phyloP scores from a whole-genome alignment of 148 eudicot genomes.

The Linanthus parryae region DNA sequence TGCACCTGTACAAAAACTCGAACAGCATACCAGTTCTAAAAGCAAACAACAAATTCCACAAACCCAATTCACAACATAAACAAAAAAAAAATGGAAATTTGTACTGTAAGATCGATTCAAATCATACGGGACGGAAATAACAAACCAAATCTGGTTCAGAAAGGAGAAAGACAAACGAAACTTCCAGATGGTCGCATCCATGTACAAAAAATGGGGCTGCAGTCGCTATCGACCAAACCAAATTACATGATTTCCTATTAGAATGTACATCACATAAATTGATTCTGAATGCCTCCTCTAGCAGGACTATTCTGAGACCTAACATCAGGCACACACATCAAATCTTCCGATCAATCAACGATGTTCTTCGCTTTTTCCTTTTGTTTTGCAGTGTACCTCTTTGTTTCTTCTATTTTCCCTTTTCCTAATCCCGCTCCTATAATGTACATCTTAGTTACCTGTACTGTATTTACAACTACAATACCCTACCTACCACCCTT shows the following conservation, averaged over 20 bases:
- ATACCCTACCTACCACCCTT: slow-evolving; percentile 50
- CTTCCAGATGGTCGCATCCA: not conserved
- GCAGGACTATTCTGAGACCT: not conserved
- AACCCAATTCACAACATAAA: too few relatives aligned
- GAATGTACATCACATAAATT: slow-evolving; percentile 6
- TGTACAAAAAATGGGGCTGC: slow-evolving; percentile 6
- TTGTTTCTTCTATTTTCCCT: not conserved
- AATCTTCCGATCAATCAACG: not conserved
- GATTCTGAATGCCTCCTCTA: not conserved
- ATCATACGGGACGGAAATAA: too few relatives aligned
- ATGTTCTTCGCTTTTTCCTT: not conserved
- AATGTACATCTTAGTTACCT: slow-evolving; percentile 81
- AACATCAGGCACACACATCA: not conserved
- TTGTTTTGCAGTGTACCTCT: not conserved
- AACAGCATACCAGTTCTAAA: too few relatives aligned
- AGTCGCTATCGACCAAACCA: not conserved
- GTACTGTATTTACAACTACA: slow-evolving; percentile 50
- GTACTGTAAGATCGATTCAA: too few relatives aligned
- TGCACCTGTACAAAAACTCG: too few relatives aligned
- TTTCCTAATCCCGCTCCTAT: slow-evolving; percentile 18
- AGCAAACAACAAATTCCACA: too few relatives aligned
- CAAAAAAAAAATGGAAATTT: too few relatives aligned
- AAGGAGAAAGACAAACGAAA: not conserved
- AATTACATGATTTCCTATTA: slow-evolving; percentile 3
- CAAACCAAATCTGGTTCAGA: too few relatives aligned